Base-by-base conservation (phyloP, 2,329 filamentous ascomycete species). In the Diplodia intermedia region DNA sequence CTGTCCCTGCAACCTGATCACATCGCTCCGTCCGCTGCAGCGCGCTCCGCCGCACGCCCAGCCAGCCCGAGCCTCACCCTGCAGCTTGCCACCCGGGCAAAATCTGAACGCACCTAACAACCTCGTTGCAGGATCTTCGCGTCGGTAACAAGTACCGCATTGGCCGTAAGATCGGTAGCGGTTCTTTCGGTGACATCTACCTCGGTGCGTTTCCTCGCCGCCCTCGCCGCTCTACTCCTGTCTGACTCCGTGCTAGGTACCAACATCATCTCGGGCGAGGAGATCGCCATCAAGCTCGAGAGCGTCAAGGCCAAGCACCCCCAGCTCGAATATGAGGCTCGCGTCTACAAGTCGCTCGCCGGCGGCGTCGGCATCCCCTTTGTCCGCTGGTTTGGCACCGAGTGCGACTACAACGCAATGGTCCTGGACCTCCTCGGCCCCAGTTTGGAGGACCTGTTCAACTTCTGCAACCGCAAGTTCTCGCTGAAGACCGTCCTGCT, bases 381-480 rank as follows among this genome's bases (percentile, higher is more conserved):
- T 78, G 95, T 99, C 78, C 93, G 94, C 83, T 99, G 95, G 95
- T 99, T 98, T 82, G 95, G 95, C 74, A 98, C 94, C 70, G 95
- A 99, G 84, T 98, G 94, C 82, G 95, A 98, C 85, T 98, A 99
- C 89, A 98, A 99, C 83, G 95, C 95, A 80, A 98, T 99, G 95
- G 95, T 99, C 65, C 89, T 98, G 72, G 95, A 99, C 78, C 90
- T 99, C 31, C 91, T 99, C 69, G 95, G 95, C 49, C 95, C 95
- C 73, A 95, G 91, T 77, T 84, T 99, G 82, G 95, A 99, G 83
- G 95, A 99, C 79, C 88, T 99, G 40, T 99, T 99, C 92, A 98
- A 99, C 88, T 98, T 98, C 82, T 99, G 95, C 89, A 98, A 98
- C 89, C 91, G 95, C 82, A 98, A 98, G 82, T 99, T 98, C 86